Conservation (phyloP, 805 yeast genomes). For the Candida patagonica region DNA sequence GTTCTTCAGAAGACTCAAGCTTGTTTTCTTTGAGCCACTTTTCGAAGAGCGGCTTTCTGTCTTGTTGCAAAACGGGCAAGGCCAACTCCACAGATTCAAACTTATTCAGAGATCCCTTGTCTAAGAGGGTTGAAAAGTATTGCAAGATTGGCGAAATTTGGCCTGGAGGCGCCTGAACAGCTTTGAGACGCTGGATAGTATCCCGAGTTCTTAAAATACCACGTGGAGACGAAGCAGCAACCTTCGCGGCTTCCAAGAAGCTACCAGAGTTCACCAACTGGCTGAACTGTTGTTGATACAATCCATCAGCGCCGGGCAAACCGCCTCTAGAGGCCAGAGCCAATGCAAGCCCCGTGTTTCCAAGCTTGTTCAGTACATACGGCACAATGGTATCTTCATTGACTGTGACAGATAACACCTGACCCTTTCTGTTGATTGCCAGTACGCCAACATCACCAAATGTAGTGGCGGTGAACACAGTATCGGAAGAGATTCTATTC, state of each 20-base stretch:
- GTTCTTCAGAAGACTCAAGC: conserved; percentile 88
- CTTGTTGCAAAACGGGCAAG: conserved; percentile 90
- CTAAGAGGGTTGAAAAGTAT: conserved; percentile 83
- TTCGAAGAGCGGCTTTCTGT: conserved; percentile 85
- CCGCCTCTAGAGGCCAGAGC: conserved; percentile 92
- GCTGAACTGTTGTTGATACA: conserved; percentile 87
- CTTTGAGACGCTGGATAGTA: conserved; percentile 86
- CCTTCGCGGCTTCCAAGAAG: conserved; percentile 86
- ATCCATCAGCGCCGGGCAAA: conserved; percentile 91
- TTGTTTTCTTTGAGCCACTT: conserved; percentile 96
- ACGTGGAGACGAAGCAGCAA: conserved; percentile 91
- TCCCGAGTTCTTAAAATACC: conserved; percentile 76
- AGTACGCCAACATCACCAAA: conserved; percentile 76
- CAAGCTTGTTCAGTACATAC: conserved; percentile 75
- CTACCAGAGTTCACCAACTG: conserved; percentile 75
- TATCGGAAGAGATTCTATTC: conserved; percentile 92
- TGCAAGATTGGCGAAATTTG: conserved; percentile 89
- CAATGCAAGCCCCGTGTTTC: conserved; percentile 80
- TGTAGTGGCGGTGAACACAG: conserved; percentile 80
- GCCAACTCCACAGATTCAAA: conserved; percentile 93
- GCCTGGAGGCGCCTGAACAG: conserved; percentile 86
- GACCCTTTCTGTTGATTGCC: conserved; percentile 91
- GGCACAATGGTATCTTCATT: conserved; percentile 79
- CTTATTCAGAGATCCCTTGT: conserved; percentile 85
- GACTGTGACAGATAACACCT: conserved; percentile 85